Conservation (phyloP, 2,329 filamentous ascomycete species). For the Amphichorda felina region DNA sequence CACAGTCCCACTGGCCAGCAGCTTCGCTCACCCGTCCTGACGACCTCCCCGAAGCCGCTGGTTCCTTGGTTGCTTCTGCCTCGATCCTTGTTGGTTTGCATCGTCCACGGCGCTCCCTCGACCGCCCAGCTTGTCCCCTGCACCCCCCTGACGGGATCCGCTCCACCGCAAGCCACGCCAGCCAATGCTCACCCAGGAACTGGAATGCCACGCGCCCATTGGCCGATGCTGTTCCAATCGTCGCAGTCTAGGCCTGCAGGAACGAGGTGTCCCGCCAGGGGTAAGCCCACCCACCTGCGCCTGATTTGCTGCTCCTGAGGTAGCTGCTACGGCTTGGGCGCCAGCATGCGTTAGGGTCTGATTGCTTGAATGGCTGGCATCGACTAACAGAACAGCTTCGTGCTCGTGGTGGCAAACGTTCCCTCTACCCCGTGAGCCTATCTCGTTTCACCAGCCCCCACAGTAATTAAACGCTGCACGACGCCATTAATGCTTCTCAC, state of each 20-base stretch:
- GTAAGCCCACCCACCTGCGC: neutral
- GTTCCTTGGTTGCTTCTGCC: too few relatives aligned
- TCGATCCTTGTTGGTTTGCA: too few relatives aligned
- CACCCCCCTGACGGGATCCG: constrained; percentile 4
- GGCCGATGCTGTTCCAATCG: constrained; percentile 4
- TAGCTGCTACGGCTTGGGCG: neutral
- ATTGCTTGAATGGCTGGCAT: neutral
- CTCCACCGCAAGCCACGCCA: constrained; percentile 9
- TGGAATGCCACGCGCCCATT: constrained; percentile 15
- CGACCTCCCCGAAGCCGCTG: too few relatives aligned
- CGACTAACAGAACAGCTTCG: neutral
- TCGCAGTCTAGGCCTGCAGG: constrained; percentile 4
- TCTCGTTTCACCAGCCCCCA: constrained; percentile 3
- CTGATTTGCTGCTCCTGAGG: neutral
- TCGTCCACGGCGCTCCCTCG: too few relatives aligned
- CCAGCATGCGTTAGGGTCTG: neutral
- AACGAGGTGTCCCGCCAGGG: constrained; percentile 1
- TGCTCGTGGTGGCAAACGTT: constrained; percentile 2
- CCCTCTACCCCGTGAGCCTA: neutral
- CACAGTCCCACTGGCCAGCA: too few relatives aligned
- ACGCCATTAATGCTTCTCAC: too few relatives aligned
- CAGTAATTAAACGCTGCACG: constrained; percentile 6
- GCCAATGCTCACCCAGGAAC: constrained; percentile 11
- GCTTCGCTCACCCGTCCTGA: too few relatives aligned
- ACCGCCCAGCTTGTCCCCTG: neutral